phyloP scores from a whole-genome alignment of 2,329 filamentous ascomycete genomes.

The Pseudogymnoascus pannorum region DNA sequence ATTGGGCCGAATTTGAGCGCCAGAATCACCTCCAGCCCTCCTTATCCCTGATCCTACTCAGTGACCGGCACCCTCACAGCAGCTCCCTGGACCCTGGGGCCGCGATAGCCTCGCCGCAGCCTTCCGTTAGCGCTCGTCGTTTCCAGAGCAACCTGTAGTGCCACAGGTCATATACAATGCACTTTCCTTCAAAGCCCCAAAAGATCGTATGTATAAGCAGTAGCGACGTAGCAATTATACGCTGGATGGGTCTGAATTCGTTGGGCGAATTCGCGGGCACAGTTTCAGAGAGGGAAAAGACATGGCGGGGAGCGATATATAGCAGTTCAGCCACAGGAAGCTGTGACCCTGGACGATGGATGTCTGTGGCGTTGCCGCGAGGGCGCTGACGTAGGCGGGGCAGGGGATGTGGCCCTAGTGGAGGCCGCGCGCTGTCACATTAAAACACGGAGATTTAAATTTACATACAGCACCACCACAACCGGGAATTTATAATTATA shows the following conservation, averaged over 20 bases:
- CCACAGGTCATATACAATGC: not conserved
- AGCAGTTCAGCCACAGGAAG: not conserved
- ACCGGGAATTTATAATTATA: not conserved
- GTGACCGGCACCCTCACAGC: not conserved
- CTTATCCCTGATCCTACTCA: not conserved
- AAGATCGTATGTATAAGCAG: not conserved
- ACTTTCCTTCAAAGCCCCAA: not conserved
- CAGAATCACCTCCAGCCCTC: not conserved
- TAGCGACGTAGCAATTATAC: not conserved
- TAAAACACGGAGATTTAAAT: not conserved
- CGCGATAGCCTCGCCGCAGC: not conserved
- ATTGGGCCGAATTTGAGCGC: not conserved
- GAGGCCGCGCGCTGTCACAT: no score
- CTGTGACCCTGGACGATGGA: constrained; percentile 1
- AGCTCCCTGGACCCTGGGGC: not conserved
- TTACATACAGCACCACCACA: not conserved
- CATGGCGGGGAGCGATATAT: not conserved
- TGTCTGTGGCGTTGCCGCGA: constrained; percentile 1
- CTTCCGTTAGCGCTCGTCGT: not conserved
- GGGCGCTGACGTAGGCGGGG: constrained; percentile 4
- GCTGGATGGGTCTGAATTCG: not conserved
- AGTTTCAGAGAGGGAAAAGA: not conserved
- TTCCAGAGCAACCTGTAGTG: not conserved
- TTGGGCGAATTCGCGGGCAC: not conserved
- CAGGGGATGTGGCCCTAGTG: not conserved